Conservation (phyloP, 2,329 filamentous ascomycete genomes). For the Ilyonectria destructans region DNA sequence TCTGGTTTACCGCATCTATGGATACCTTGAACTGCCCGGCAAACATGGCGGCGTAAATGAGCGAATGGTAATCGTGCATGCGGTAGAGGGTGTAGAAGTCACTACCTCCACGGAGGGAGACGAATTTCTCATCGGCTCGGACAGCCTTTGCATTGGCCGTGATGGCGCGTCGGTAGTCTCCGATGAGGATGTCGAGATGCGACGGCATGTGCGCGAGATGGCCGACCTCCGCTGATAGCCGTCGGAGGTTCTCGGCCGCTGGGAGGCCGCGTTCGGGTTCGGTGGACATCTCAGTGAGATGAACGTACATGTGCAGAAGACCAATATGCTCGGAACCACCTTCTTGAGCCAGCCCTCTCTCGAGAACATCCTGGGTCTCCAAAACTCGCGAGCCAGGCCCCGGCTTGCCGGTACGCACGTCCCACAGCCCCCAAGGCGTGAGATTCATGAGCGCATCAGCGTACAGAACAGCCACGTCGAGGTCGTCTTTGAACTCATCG, state of each 20-base stretch:
- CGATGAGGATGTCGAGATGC: constrained; percentile 80
- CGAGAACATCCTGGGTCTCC: constrained; percentile 55
- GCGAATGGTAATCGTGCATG: constrained; percentile 80
- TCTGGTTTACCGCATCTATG: constrained; percentile 69
- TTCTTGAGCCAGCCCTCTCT: constrained; percentile 64
- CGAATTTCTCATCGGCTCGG: constrained; percentile 76
- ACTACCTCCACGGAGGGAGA: constrained; percentile 68
- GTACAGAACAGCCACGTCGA: constrained; percentile 51
- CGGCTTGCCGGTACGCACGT: constrained; percentile 53
- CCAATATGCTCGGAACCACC: constrained; percentile 73
- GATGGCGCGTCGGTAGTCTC: constrained; percentile 78
- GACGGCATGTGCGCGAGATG: constrained; percentile 83
- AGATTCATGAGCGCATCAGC: constrained; percentile 62
- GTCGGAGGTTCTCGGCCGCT: constrained; percentile 73
- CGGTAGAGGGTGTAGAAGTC: constrained; percentile 85
- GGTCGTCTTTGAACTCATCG: constrained; percentile 54
- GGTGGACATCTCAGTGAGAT: constrained; percentile 83
- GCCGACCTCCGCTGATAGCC: constrained; percentile 77
- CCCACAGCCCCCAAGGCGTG: constrained; percentile 61
- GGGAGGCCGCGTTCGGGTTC: constrained; percentile 73
- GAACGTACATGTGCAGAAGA: constrained; percentile 82
- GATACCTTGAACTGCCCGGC: constrained; percentile 75
- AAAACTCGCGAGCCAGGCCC: constrained; percentile 52
- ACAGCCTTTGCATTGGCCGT: constrained; percentile 74
- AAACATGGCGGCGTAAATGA: constrained; percentile 84